phyloP scores from a whole-genome alignment of 345 rosid genomes.

The Salix purpurea region DNA sequence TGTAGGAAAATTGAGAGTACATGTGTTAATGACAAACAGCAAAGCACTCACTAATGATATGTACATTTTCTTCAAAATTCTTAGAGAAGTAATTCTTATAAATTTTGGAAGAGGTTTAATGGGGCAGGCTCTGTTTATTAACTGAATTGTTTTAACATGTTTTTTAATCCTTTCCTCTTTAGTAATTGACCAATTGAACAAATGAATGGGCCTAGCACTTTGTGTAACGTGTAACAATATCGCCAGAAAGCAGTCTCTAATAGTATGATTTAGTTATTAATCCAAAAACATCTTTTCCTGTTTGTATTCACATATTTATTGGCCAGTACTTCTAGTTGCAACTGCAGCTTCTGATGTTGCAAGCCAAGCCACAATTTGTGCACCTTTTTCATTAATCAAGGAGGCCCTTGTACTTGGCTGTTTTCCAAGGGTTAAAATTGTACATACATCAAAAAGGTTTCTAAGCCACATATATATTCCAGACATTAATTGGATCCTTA shows the following conservation, averaged over 20 bases:
- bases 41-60: background rate
- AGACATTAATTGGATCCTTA: constrained; percentile 24
- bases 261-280: too few species aligned
- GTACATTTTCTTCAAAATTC: background rate
- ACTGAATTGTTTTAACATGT: background rate
- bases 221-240: background rate
- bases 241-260: too few species aligned
- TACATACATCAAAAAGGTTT: constrained; percentile 12
- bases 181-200: background rate
- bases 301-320: background rate
- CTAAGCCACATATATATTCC: constrained; percentile 15
- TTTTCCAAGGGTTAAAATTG: constrained; percentile 21
- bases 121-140: background rate
- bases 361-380: constrained; percentile 26
- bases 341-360: constrained; percentile 23
- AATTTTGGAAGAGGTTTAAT: too few species aligned
- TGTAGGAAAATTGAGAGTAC: background rate
- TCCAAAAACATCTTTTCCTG: background rate
- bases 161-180: background rate
- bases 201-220: background rate
- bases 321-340: constrained; percentile 16
- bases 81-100: background rate
- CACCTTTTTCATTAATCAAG: constrained; percentile 19
- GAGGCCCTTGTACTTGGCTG: constrained; percentile 17
- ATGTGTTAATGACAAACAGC: background rate